A percentile compares a stretch with the other conserved stretches of the same genome.
Conservation (phyloP, 495 filamentous ascomycete species). For the Venustampulla echinocandica region DNA sequence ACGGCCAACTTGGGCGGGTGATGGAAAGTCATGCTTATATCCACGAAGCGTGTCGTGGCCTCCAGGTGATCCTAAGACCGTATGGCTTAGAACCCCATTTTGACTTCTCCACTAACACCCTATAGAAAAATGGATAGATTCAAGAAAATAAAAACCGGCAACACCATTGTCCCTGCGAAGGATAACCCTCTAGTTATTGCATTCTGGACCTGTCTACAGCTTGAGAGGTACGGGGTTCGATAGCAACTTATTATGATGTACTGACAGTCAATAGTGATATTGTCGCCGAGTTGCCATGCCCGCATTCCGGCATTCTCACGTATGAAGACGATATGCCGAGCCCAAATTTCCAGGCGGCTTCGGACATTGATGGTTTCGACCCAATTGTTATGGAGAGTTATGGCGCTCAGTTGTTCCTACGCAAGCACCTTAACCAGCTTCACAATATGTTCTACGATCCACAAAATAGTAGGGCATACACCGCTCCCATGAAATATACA, state of each 20-base stretch:
- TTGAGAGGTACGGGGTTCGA: conserved; percentile 63
- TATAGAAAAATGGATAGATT: conserved; percentile 31
- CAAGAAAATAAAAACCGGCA: conserved; percentile 7
- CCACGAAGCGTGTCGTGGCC: conserved; percentile 62
- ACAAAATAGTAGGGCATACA: conserved; percentile 10
- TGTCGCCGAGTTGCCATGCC: conserved; percentile 76
- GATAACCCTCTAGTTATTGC: conserved; percentile 63
- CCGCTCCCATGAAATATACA: not conserved
- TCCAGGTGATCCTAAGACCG: conserved; percentile 71
- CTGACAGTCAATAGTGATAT: conserved; percentile 57
- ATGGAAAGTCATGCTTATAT: conserved; percentile 90
- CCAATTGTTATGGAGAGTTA: conserved; percentile 67
- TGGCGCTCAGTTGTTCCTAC: conserved; percentile 73
- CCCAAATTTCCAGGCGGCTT: conserved; percentile 42
- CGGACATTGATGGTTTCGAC: conserved; percentile 32
- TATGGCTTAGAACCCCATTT: conserved; percentile 33
- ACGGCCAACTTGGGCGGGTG: conserved; percentile 77
- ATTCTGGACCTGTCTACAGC: conserved; percentile 89
- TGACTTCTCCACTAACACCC: conserved; percentile 4
- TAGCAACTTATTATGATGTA: conserved; percentile 1
- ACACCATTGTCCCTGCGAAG: conserved; percentile 6
- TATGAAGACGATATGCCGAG: conserved; percentile 60
- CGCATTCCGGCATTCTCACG: conserved; percentile 68
- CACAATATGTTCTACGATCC: conserved; percentile 74
- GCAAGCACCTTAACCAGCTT: conserved; percentile 75